Evolutionary conservation across 179 eudicot genomes (phyloP).

Genomic region (Spinacia oleracea): DNA sequence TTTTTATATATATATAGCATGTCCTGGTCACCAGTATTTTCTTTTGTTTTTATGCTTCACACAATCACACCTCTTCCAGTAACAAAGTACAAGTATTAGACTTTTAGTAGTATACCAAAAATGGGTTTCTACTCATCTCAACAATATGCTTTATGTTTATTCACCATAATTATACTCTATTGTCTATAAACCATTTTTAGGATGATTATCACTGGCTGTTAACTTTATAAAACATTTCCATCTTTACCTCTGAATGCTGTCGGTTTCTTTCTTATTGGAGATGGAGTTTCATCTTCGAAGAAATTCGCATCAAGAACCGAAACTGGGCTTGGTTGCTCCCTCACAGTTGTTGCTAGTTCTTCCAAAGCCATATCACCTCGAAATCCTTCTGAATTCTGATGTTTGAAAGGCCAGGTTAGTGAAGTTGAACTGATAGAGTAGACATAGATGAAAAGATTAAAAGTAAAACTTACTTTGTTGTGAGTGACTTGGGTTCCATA

Average conservation of each 20-base stretch:
- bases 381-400: slow-evolving; percentile 30
- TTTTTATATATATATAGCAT: not conserved
- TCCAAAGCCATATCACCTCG: slow-evolving; percentile 18
- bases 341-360: slow-evolving; percentile 19
- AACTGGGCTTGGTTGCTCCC: slow-evolving; percentile 51
- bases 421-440: slow-evolving; percentile 1
- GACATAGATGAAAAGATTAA: not conserved
- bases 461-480: slow-evolving; percentile 27
- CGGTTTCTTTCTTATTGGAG: slow-evolving; percentile 42
- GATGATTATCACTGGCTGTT: not conserved
- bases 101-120: not conserved
- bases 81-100: no score
- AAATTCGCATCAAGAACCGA: slow-evolving; percentile 45
- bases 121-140: not conserved
- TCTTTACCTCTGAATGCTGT: slow-evolving; percentile 39
- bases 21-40: not conserved
- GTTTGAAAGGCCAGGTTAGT: slow-evolving; percentile 7
- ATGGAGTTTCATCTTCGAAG: slow-evolving; percentile 39
- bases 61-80: not conserved
- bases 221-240: not conserved
- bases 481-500: slow-evolving; percentile 4
- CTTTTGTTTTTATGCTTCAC: not conserved
- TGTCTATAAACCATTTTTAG: not conserved
- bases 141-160: not conserved
- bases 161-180: no score